These are phyloP conservation scores for Amylostereum areolatum DNA, from an alignment of 1,284 basidiomycete genomes.

Conservation along the genomic window DNA sequence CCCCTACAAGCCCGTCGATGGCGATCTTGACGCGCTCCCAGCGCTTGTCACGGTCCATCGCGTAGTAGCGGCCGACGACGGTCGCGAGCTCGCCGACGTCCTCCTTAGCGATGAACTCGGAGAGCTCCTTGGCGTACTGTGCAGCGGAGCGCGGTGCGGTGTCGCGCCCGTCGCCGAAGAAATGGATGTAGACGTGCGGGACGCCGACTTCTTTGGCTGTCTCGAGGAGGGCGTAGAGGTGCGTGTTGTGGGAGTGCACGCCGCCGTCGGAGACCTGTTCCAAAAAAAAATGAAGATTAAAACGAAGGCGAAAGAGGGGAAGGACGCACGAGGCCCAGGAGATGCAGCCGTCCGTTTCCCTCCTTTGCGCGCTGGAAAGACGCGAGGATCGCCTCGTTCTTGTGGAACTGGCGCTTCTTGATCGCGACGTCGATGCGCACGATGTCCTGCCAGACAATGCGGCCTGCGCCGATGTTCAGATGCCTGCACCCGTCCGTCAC, in stretches of 20 bases:
- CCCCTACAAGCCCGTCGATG: conserved; percentile 75
- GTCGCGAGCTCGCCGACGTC: conserved; percentile 74
- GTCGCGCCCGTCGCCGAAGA: conserved; percentile 87
- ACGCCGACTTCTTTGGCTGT: conserved; percentile 81
- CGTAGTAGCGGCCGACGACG: conserved; percentile 85
- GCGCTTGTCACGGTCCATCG: conserved; percentile 93
- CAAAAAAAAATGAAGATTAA: not conserved
- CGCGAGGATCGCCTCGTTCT: conserved; percentile 66
- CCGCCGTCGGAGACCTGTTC: conserved; percentile 81
- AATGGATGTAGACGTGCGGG: conserved; percentile 84
- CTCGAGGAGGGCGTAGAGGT: conserved; percentile 83
- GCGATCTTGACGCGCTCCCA: conserved; percentile 91
- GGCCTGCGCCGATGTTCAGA: conserved; percentile 87
- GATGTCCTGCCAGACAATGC: conserved; percentile 93
- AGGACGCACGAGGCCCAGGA: conserved; percentile 71
- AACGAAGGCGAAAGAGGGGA: conserved; percentile 1
- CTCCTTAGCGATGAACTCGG: conserved; percentile 73
- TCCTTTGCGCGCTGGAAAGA: conserved; percentile 75
- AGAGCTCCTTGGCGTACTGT: conserved; percentile 69
- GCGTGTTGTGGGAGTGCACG: conserved; percentile 89
- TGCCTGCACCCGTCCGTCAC: conserved; percentile 46
- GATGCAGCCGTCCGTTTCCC: conserved; percentile 74
- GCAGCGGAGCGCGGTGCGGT: conserved; percentile 79
- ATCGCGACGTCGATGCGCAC: conserved; percentile 88
- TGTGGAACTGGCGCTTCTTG: conserved; percentile 82